Evolutionary conservation across 2,329 filamentous ascomycete genomes (phyloP).

Genomic region (Ophioceras dolichostomum): DNA sequence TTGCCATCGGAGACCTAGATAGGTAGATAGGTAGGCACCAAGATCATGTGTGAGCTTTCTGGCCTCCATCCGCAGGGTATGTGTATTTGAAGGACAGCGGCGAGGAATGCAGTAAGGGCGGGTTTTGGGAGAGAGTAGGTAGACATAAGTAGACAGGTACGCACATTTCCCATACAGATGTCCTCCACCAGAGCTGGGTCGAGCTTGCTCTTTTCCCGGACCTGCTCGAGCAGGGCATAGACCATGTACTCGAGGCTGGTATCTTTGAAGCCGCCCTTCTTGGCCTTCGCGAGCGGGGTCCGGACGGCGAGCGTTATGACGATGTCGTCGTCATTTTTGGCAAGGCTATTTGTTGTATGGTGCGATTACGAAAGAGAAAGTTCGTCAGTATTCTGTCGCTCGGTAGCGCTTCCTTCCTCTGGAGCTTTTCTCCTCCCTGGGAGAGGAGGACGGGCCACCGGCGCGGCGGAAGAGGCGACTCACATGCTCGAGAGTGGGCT

Average conservation of each 20-base stretch:
- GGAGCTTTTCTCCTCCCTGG: no score
- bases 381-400: no score
- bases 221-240: conserved; percentile 70
- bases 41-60: conserved; percentile 7
- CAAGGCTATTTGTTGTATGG: conserved; percentile 43
- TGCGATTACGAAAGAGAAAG: conserved; percentile 3
- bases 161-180: conserved; percentile 83
- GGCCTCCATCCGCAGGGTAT: neutral
- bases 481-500: conserved; percentile 68
- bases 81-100: conserved; percentile 1
- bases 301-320: conserved; percentile 90
- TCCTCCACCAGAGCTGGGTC: conserved; percentile 78
- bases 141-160: conserved; percentile 11
- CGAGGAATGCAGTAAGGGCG: neutral
- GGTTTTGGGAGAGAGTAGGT: neutral
- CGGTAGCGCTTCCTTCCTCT: no score
- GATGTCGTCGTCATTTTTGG: conserved; percentile 90
- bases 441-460: conserved; percentile 2
- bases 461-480: conserved; percentile 18
- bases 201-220: conserved; percentile 58
- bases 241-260: conserved; percentile 78
- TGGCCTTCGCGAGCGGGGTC: conserved; percentile 77
- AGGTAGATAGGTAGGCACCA: neutral
- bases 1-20: conserved; percentile 66
- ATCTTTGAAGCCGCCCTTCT: conserved; percentile 93